Evolutionary conservation across 2,329 filamentous ascomycete species (phyloP), one percentile per base, ranked within the genome.

Genomic region (Drechslerella coelobrocha): DNA sequence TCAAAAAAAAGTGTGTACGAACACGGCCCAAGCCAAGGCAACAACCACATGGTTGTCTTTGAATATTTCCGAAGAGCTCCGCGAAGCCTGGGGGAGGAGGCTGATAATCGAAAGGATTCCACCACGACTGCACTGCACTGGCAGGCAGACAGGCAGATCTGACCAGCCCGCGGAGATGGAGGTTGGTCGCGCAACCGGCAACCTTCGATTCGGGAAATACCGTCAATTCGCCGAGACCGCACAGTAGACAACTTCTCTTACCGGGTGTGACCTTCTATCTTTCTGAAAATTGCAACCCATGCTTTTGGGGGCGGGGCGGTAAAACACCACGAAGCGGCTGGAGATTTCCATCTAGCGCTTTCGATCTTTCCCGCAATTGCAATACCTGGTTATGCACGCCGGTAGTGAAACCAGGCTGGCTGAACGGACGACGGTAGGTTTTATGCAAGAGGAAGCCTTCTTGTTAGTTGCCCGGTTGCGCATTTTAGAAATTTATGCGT

Each of bases 61-160:
- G 56, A 68, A 68, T 61, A 68, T 68, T 39, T 51, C 63, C 63
- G 63, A 60, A 51, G 63, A 68, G 63, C 63, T 68, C 62, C 48
- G 39, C 29, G 19, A 21, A 21, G 29, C 52, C 17, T n/a, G n/a
- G n/a, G n/a, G n/a, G n/a, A n/a, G 1, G 47, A 53, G 45, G 19
- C 26, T 19, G 29, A 24, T 51, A 51, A 34, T 43, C 43, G 24
- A 19, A 39, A 27, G 23, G 45, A 21, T 41, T 19, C 37, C 31
- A 56, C 31, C 27, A 41, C 50, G 51, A 43, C 14, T 37, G 43
- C 48, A 26, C 39, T 55, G 62, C 48, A 29, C 55, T 43, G 55
- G n/a, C n/a, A n/a, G n/a, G n/a, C n/a, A n/a, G n/a, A n/a, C n/a
- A n/a, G n/a, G n/a, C n/a, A n/a, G 29, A 14, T 4, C 34, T 39